Evolutionary conservation across 2,329 filamentous ascomycete species (phyloP), one percentile per base, ranked within the genome.

Genomic region (Claviceps purpurea): DNA sequence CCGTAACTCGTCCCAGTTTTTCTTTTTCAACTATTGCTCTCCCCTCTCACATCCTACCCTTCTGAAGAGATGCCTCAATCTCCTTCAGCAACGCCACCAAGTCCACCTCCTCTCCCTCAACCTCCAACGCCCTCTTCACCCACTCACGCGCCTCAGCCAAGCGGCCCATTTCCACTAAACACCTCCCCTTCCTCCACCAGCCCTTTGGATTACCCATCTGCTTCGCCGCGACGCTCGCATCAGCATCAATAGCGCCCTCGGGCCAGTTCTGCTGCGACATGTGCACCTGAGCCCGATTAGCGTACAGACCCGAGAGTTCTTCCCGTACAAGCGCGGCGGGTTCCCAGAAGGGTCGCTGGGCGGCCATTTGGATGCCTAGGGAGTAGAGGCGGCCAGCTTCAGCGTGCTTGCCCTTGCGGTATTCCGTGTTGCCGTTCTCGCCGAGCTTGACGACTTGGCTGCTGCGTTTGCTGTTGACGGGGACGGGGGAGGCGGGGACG

Each of bases 391-490:
- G 83, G 59, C 89, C 75, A 4, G 91, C 91, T 51, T 94, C 88
- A 52, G 69, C 70, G 70, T 85, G 81, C 59, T 81, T 77, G 60
- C 78, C 78, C 69, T 91, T 90, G 68, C 88, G 85, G 75, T 87
- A 91, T 60, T 87, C 81, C 54, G 73, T 73, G 73, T 95, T 95
- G 62, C 89, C 91, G 53, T 78, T 79, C 67, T 97, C 93, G 65
- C 89, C 87, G 58, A 97, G 82, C 72, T 97, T 97, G 70, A 76
- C 81, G 69, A 98, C 86, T 65, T 90, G 82, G 39, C 87, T 89
- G 58, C 79, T 84, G 63, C 91, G 88, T 73, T 96, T 95, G 50
- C 89, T 90, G 74, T 95, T 94, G 56, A 96, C 84, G 54, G 90
- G 90, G 43, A 95, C 78, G 0, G 93, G 93, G 0, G 91, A 86